Evolutionary conservation across 2,329 filamentous ascomycete genomes (phyloP), one percentile per base, ranked within the genome.

Genomic region (Fonsecaea monophora): DNA sequence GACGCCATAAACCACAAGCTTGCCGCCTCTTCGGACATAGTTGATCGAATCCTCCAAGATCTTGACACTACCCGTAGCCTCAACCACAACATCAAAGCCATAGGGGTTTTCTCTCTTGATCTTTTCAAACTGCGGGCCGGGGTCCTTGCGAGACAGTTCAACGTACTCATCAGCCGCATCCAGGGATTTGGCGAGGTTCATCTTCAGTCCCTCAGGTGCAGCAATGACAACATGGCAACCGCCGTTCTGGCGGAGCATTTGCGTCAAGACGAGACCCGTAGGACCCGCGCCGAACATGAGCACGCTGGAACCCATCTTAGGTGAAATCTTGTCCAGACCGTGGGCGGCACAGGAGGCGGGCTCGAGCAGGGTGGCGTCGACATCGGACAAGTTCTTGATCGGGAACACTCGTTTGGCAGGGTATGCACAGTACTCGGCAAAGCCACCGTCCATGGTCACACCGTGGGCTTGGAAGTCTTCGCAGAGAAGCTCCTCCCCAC

Each of bases 71-170:
- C 90, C 90, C 12, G 89, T 91, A 40, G 89, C 89, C 80, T 91
- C 88, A 25, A 90, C 84, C 30, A 90, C 88, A 69, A 91, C 87
- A 71, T 92, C 89, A 74, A 92, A 92, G 3, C 90, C 90, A 73
- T 91, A 87, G 0, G 89, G 89, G 77, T 92, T 87, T 54, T 87
- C 83, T 50, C 80, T 78, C 79, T 87, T 88, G 68, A 92, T 79
- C 73, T 87, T 80, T 53, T 84, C 80, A 76, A 90, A 89, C 74
- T 90, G 87, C 15, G 82, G 83, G 42, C 81, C 78, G 5, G 87
- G 83, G 69, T 88, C 81, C 66, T 77, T 75, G 40, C 80, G 79
- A 1, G 81, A 82, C 25, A 85, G 78, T 38, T 77, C 76, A 30
- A 85, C 67, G 65, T 82, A 85, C 65, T 79, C 78, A 61, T 85